Base-by-base conservation (phyloP, 179 eudicot species). In the Vitellaria paradoxa region DNA sequence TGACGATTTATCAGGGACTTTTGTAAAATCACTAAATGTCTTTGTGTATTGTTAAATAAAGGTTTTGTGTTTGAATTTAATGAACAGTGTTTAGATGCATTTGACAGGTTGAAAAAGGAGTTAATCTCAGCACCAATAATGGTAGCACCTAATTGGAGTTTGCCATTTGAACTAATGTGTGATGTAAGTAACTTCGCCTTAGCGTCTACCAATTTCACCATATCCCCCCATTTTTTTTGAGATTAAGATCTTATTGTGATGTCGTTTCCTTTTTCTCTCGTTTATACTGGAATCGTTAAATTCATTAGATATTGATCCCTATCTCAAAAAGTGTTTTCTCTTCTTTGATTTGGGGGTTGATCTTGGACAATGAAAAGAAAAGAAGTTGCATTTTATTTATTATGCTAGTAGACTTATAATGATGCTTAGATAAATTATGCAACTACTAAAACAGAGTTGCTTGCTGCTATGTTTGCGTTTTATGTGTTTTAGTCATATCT, bases 391-490 rank as follows among this genome's bases (percentile, higher is more conserved):
- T 21, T 17, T 46, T n/a, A 74, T 74, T 45, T 63, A 62, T 30
- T 63, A 61, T 62, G 56, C 69, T 23, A 74, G 52, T 11, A 26
- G 52, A 11, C 18, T 49, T 21, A 10, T 74, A 21, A 18, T 14
- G 17, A 63, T 7, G 69, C 69, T 1, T 69, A 74, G 30, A 17
- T 57, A 23, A 73, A 73, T 30, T 73, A 74, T 74, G 40, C 55
- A 24, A 74, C 37, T 18, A 74, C 49, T 1, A 24, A 72, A 21
- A 74, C 62, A 47, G 59, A 74, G 45, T 12, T 57, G 11, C 42
- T 62, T 6, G 69, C 57, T 14, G 18, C 61, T 42, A 21, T 15
- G 7, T 74, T 42, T 4, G 55, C 55, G 0, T 50, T 50, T 4
- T 3, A 6, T 1, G 5, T 7, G 12, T 50, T 50, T 50, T 45